phyloP scores from a whole-genome alignment of 164 flowering plant genomes.

The Stephania yunnanensis region DNA sequence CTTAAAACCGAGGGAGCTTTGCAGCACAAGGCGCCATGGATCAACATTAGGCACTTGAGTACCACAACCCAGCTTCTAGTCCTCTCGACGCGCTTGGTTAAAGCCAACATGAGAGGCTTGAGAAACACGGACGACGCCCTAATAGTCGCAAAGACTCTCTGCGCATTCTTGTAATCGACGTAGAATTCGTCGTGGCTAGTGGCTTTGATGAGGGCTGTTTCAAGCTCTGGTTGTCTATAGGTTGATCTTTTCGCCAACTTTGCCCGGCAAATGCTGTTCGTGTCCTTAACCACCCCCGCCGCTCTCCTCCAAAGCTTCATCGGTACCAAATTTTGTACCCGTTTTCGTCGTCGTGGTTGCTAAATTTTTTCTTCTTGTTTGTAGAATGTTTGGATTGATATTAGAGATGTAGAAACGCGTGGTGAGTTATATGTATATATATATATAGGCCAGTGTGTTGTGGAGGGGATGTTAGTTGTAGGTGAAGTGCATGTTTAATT shows the following conservation, averaged over 20 bases:
- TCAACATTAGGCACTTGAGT: constrained; percentile 65
- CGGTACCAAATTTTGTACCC: no score
- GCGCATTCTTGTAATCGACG: constrained; percentile 52
- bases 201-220: constrained; percentile 61
- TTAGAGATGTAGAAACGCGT: neutral
- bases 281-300: constrained; percentile 57
- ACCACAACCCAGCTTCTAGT: constrained; percentile 78
- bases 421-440: no score
- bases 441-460: neutral
- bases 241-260: constrained; percentile 25
- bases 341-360: no score
- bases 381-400: neutral
- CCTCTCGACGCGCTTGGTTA: constrained; percentile 46
- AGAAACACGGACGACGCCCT: constrained; percentile 43
- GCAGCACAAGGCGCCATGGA: constrained; percentile 62
- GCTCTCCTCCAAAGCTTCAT: constrained; percentile 60
- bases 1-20: constrained; percentile 30
- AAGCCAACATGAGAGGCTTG: constrained; percentile 38
- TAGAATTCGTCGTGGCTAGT: constrained; percentile 67
- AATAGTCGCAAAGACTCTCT: constrained; percentile 51
- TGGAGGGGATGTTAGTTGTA: neutral
- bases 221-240: constrained; percentile 47
- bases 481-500: neutral
- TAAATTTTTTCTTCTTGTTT: neutral
- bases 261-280: constrained; percentile 47